Conservation (phyloP, 2,329 filamentous ascomycete genomes). For the Drechslera avenae region DNA sequence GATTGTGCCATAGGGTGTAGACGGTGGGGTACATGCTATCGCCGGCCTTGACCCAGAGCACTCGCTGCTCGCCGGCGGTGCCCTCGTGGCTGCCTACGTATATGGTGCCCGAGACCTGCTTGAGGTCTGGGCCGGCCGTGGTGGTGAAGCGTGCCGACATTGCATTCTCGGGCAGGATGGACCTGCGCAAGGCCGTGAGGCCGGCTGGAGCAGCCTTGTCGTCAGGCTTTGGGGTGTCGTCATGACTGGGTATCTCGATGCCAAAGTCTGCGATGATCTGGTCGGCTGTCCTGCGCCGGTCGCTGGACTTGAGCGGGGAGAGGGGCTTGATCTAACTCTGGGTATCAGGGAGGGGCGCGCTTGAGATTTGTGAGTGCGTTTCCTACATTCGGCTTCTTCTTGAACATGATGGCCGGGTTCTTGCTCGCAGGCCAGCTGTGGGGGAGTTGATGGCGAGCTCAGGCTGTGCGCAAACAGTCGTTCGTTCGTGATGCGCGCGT, state of each 20-base stretch:
- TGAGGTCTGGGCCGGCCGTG: constrained; percentile 65
- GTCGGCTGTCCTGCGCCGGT: constrained; percentile 69
- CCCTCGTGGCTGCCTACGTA: constrained; percentile 65
- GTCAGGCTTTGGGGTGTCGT: constrained; percentile 45
- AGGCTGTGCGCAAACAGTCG: background rate
- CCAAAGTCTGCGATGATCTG: constrained; percentile 68
- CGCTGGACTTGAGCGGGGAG: constrained; percentile 68
- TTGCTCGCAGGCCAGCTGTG: background rate
- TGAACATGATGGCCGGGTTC: constrained; percentile 58
- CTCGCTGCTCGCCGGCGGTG: constrained; percentile 60
- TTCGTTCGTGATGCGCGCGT: background rate
- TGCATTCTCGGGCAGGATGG: constrained; percentile 66
- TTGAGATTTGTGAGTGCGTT: background rate
- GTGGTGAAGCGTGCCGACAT: constrained; percentile 69
- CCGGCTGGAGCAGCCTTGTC: constrained; percentile 52
- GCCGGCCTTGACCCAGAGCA: constrained; percentile 68
- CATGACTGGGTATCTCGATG: constrained; percentile 53
- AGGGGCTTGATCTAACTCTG: constrained; percentile 66
- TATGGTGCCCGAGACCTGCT: constrained; percentile 65
- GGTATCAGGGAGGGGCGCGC: constrained; percentile 11
- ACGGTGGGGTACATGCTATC: constrained; percentile 63
- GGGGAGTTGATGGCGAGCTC: background rate
- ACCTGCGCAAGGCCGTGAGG: constrained; percentile 60
- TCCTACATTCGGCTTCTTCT: constrained; percentile 64
- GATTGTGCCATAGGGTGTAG: constrained; percentile 70